These are phyloP conservation scores for Gossypium davidsonii DNA, from an alignment of 441 rosid species.

Conservation along the genomic window DNA sequence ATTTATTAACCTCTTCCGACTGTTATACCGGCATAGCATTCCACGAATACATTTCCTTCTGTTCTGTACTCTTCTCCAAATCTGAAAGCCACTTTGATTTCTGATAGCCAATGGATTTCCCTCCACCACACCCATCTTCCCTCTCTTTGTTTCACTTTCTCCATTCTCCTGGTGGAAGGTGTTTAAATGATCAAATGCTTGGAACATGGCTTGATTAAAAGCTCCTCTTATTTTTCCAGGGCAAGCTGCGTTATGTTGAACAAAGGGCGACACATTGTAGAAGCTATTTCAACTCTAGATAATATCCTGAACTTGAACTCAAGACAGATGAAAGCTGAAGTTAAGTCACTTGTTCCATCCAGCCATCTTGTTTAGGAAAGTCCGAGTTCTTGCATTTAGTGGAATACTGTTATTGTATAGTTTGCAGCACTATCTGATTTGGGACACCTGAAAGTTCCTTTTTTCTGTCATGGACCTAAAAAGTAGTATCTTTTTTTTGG, in stretches of 20 bases:
- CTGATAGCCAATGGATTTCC: neutral
- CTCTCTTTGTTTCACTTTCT: neutral
- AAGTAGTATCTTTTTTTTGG: neutral
- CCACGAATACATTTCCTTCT: neutral
- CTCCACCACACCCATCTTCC: neutral
- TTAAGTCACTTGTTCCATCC: constrained; percentile 27
- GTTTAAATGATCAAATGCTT: neutral
- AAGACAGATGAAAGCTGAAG: constrained; percentile 24
- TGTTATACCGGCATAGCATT: neutral
- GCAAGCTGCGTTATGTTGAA: constrained; percentile 60
- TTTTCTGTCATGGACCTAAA: neutral
- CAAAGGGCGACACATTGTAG: constrained; percentile 52
- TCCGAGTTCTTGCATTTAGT: neutral
- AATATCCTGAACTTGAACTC: constrained; percentile 37
- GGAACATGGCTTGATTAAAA: neutral
- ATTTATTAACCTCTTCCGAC: neutral
- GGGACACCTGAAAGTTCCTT: neutral
- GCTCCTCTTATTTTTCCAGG: constrained; percentile 22
- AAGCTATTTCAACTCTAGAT: constrained; percentile 56
- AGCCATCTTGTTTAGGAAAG: constrained; percentile 24
- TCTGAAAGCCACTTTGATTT: neutral
- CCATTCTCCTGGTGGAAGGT: neutral
- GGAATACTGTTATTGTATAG: neutral
- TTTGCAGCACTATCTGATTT: neutral
- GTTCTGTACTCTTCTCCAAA: neutral